phyloP scores from a whole-genome alignment of 331 rosid species.

The Malus hybrid region DNA sequence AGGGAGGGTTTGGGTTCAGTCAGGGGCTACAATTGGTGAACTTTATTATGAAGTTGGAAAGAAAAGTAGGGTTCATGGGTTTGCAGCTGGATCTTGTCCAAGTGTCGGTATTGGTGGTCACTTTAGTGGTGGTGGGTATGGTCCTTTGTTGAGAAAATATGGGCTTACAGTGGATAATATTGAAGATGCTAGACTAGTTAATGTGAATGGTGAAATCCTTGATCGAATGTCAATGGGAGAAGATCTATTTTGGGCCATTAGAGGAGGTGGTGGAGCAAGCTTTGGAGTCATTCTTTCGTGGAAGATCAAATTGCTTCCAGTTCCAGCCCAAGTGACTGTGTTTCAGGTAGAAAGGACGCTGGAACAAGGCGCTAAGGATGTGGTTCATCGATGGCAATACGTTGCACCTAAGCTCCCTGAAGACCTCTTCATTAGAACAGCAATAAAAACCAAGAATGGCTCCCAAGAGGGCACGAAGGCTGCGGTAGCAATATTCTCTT shows the following conservation, averaged over 20 bases:
- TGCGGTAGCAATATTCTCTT: slow-evolving; percentile 12
- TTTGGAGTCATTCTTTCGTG: slow-evolving; percentile 59
- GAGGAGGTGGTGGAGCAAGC: slow-evolving; percentile 73
- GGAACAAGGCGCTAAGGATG: slow-evolving; percentile 26
- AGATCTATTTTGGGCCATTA: slow-evolving; percentile 71
- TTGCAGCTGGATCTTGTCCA: slow-evolving; percentile 5
- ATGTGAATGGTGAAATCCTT: slow-evolving; percentile 37
- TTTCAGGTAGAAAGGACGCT: slow-evolving; percentile 22
- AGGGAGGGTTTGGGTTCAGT: slow-evolving; percentile 1
- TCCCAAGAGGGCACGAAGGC: slow-evolving; percentile 4
- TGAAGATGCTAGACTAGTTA: slow-evolving; percentile 41
- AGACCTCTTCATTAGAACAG: background rate
- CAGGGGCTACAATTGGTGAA: slow-evolving; percentile 9
- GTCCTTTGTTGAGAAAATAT: slow-evolving; percentile 59
- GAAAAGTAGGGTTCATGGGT: slow-evolving; percentile 1
- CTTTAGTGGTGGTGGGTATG: background rate
- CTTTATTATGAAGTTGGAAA: background rate
- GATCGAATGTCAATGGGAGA: slow-evolving; percentile 59
- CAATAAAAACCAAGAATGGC: background rate
- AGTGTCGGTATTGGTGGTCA: slow-evolving; percentile 9
- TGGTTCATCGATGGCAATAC: slow-evolving; percentile 2
- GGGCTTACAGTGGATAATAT: slow-evolving; percentile 62
- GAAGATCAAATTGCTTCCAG: slow-evolving; percentile 38
- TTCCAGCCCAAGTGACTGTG: slow-evolving; percentile 42
- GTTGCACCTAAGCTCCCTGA: slow-evolving; percentile 1